These are phyloP conservation scores for Salix purpurea DNA, from an alignment of 345 rosid species.

Conservation along the genomic window DNA sequence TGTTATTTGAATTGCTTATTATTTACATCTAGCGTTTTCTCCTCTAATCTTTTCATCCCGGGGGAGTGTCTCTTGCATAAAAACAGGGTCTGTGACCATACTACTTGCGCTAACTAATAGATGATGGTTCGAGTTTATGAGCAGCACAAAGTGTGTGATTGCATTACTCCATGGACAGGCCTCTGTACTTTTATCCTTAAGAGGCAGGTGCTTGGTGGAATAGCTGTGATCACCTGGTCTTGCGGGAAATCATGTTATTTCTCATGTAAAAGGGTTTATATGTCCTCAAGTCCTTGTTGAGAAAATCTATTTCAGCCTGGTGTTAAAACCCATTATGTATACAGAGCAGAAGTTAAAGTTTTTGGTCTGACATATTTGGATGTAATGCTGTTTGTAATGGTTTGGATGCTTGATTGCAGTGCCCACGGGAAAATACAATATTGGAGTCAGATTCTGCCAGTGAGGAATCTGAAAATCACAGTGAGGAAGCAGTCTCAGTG, in stretches of 20 bases:
- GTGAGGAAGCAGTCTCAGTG: slow-evolving; percentile 4
- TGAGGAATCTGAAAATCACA: slow-evolving; percentile 13
- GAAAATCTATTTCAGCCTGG: not conserved
- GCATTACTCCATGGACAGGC: not conserved
- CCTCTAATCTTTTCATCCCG: not conserved
- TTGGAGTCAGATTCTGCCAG: slow-evolving; percentile 1
- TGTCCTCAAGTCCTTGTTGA: not conserved
- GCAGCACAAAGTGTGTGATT: not conserved
- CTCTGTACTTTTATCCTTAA: not conserved
- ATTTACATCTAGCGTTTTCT: not conserved
- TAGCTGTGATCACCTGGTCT: not conserved
- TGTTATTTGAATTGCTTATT: not conserved
- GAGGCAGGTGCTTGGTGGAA: not conserved
- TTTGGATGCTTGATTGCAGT: slow-evolving; percentile 26
- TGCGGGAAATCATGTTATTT: not conserved
- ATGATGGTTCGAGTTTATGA: not conserved
- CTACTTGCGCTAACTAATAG: not conserved
- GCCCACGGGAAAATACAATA: slow-evolving; percentile 15
- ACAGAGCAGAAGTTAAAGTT: not conserved
- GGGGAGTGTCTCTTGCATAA: not conserved
- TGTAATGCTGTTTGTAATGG: not conserved
- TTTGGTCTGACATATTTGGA: not conserved
- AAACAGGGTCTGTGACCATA: not conserved
- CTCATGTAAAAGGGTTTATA: not conserved
- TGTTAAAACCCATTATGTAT: not conserved